Evolutionary conservation across 163 green algal species (phyloP).

Genomic region (Scenedesmus sp.): DNA sequence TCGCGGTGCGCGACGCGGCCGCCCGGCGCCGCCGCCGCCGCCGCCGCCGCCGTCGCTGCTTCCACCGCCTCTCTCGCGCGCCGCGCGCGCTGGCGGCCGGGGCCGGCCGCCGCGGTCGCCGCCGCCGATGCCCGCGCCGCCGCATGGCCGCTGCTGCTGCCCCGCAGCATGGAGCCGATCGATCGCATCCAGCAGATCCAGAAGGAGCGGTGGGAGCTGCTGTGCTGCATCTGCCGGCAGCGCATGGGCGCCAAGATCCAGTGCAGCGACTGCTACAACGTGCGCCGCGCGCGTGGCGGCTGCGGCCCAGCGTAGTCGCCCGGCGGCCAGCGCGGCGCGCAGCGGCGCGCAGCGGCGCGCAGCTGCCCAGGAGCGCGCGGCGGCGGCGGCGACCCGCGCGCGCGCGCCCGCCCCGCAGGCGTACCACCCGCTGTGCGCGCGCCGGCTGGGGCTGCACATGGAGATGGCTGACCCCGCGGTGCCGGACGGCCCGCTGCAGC

Average conservation of each 20-base stretch:
- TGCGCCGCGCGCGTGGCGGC: too few relatives aligned
- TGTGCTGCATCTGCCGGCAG: constrained; percentile 92
- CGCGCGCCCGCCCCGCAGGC: constrained; percentile 47
- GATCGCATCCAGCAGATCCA: constrained; percentile 84
- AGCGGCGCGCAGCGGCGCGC: too few relatives aligned
- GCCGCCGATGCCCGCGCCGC: too few relatives aligned
- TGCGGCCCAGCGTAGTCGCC: too few relatives aligned
- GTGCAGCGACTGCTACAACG: constrained; percentile 85
- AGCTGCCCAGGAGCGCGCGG: not conserved
- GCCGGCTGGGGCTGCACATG: constrained; percentile 89
- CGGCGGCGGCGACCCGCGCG: not conserved
- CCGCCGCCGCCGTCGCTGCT: too few relatives aligned
- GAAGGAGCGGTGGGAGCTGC: constrained; percentile 91
- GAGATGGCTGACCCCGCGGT: constrained; percentile 69
- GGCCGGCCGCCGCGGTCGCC: too few relatives aligned
- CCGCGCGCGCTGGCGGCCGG: too few relatives aligned
- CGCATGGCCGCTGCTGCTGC: too few relatives aligned
- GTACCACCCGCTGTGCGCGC: constrained; percentile 93
- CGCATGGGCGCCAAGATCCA: constrained; percentile 96
- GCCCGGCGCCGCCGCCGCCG: too few relatives aligned
- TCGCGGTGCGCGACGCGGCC: constrained; percentile 34
- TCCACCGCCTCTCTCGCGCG: too few relatives aligned
- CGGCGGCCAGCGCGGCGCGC: too few relatives aligned
- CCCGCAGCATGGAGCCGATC: constrained; percentile 86
- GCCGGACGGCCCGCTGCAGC: constrained; percentile 51